phyloP scores from a whole-genome alignment of 495 filamentous ascomycete species.

The Podospora bellae-mahoneyi region DNA sequence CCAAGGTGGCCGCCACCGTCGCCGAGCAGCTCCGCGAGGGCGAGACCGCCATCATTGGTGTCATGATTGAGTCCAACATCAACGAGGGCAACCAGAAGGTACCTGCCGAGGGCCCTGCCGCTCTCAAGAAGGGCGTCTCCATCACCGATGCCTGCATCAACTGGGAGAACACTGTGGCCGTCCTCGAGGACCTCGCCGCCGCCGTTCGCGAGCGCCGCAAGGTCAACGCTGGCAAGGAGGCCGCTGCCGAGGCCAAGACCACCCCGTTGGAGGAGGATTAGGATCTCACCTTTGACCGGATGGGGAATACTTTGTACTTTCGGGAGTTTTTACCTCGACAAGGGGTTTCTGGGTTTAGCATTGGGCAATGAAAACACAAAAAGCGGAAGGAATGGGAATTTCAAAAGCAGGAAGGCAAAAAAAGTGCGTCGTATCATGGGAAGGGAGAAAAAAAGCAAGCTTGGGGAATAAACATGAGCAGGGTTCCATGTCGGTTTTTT shows the following conservation, averaged over 20 bases:
- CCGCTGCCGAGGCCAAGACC: slow-evolving; percentile 28
- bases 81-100: slow-evolving; percentile 95
- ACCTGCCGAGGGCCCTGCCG: slow-evolving; percentile 72
- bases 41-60: slow-evolving; percentile 83
- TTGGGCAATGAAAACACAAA: slow-evolving; percentile 1
- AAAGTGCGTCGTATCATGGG: background rate
- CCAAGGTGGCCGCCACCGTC: slow-evolving; percentile 78
- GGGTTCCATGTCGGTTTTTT: background rate
- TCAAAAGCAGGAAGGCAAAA: background rate
- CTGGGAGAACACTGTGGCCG: slow-evolving; percentile 83
- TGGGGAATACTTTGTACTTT: background rate
- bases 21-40: slow-evolving; percentile 83
- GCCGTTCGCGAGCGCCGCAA: slow-evolving; percentile 75
- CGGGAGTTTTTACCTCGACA: slow-evolving; percentile 4
- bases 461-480: background rate
- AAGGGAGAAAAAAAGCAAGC: slow-evolving; percentile 1
- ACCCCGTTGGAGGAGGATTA: slow-evolving; percentile 47
- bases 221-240: slow-evolving; percentile 32
- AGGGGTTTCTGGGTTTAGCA: background rate
- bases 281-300: background rate
- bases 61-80: slow-evolving; percentile 99
- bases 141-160: slow-evolving; percentile 98
- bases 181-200: slow-evolving; percentile 81
- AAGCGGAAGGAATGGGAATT: background rate
- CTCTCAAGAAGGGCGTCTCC: slow-evolving; percentile 84